These are phyloP conservation scores for Penicillium argentinense DNA, from an alignment of 495 filamentous ascomycete genomes.

Conservation along the genomic window DNA sequence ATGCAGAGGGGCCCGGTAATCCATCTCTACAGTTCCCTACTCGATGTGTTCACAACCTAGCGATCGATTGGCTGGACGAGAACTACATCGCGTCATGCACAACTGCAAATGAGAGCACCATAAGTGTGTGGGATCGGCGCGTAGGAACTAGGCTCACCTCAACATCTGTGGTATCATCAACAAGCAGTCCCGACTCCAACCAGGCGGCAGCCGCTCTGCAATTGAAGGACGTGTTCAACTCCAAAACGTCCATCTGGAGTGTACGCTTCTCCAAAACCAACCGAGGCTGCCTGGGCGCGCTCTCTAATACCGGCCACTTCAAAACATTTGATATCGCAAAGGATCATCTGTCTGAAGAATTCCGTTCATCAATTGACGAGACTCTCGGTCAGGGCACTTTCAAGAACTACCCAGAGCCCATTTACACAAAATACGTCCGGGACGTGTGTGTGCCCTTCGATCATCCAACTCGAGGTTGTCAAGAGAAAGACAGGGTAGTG, in stretches of 20 bases:
- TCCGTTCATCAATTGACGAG: slow-evolving; percentile 40
- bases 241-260: slow-evolving; percentile 65
- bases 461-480: slow-evolving; percentile 39
- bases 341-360: slow-evolving; percentile 50
- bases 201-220: slow-evolving; percentile 59
- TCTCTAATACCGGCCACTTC: slow-evolving; percentile 77
- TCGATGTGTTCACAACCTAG: slow-evolving; percentile 83
- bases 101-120: slow-evolving; percentile 61
- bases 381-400: slow-evolving; percentile 43
- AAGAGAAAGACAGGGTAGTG: slow-evolving; percentile 66
- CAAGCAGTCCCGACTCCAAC: slow-evolving; percentile 30
- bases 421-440: slow-evolving; percentile 50
- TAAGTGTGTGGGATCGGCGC: slow-evolving; percentile 89
- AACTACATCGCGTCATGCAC: slow-evolving; percentile 94
- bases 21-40: slow-evolving; percentile 67
- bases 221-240: slow-evolving; percentile 62
- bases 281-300: slow-evolving; percentile 69
- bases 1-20: slow-evolving; percentile 52
- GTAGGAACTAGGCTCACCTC: slow-evolving; percentile 53
- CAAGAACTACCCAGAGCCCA: slow-evolving; percentile 40
- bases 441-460: slow-evolving; percentile 47
- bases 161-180: slow-evolving; percentile 36
- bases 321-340: slow-evolving; percentile 69
- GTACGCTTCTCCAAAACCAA: slow-evolving; percentile 77
- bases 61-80: slow-evolving; percentile 84